Evolutionary conservation across 2,329 filamentous ascomycete species (phyloP).

Genomic region (Ophiosphaerella herpotricha): DNA sequence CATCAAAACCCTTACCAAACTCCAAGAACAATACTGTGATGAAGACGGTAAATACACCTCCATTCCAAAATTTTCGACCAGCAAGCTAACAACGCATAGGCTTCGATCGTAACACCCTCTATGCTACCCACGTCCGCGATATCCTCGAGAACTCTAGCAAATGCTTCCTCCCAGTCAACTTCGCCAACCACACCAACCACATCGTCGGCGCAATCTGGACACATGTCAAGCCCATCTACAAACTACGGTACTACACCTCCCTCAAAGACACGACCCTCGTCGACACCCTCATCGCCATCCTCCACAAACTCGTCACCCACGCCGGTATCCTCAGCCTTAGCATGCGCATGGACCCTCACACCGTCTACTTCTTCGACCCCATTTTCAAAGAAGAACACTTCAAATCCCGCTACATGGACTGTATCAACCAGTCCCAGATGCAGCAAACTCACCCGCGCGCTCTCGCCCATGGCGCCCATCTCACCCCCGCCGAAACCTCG

Average conservation of each 20-base stretch:
- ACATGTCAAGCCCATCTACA: slow-evolving; percentile 28
- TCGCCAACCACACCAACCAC: slow-evolving; percentile 25
- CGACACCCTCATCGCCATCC: neutral
- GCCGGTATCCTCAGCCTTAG: slow-evolving; percentile 28
- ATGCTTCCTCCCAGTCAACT: slow-evolving; percentile 22
- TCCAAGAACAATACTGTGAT: slow-evolving; percentile 14
- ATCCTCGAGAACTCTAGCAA: slow-evolving; percentile 1
- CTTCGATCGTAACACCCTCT: slow-evolving; percentile 24
- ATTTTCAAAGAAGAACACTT: slow-evolving; percentile 34
- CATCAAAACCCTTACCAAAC: slow-evolving; percentile 1
- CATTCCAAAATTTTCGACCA: neutral
- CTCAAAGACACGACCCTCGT: no score
- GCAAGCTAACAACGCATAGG: slow-evolving; percentile 12
- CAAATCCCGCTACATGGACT: slow-evolving; percentile 16
- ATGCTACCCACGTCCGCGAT: slow-evolving; percentile 12
- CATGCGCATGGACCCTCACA: slow-evolving; percentile 32
- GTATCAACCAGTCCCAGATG: slow-evolving; percentile 24
- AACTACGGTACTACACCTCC: slow-evolving; percentile 2
- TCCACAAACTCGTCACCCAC: slow-evolving; percentile 16
- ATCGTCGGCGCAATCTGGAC: slow-evolving; percentile 20
- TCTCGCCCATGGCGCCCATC: neutral
- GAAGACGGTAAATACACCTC: slow-evolving; percentile 28
- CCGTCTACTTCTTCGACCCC: slow-evolving; percentile 33
- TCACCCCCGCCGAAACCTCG: neutral
- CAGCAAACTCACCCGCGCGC: slow-evolving; percentile 3